Evolutionary conservation across 2,329 filamentous ascomycete genomes (phyloP), one percentile per base, ranked within the genome.

Genomic region (Colletotrichum phormii): DNA sequence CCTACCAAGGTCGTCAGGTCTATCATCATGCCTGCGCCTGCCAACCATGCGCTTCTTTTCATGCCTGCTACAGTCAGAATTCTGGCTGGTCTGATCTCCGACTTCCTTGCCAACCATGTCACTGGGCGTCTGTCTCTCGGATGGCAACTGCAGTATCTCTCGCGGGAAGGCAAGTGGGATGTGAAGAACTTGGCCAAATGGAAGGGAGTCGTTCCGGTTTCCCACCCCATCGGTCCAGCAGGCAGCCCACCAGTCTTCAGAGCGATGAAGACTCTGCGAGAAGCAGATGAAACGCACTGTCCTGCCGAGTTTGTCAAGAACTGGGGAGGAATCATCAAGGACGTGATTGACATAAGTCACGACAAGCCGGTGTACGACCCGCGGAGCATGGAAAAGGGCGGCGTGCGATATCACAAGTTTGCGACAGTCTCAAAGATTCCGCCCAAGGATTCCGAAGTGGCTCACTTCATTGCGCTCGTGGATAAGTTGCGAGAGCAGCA

Each of bases 161-260:
- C 93, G 2, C 94, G 93, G 1, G 94, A 95, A 76, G 95, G 95
- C 3, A 98, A 98, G 84, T 98, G 96, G 96, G 96, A 98, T 79
- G 95, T 98, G 76, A 98, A 98, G 84, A 98, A 98, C 78, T 87
- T 98, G 12, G 91, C 89, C 72, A 98, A 98, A 80, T 98, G 96
- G 96, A 89, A 94, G 81, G 91, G 90, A 22, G 93, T 97, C 0
- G 83, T 86, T 1, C 93, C 95, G 0, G 94, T 97, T 1, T 97
- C 94, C 0, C 87, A 89, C 1, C 91, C 92, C 4, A 97, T 98
- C 72, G 94, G 89, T 3, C 82, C 75, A 6, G 64, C 78, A 6
- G 79, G 73, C 49, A 75, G 75, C 0, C 90, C 90, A 15, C 54
- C 66, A 15, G 86, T 95, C 5, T 98, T 98, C 80, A 91, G 94